Conservation (phyloP, 2,329 filamentous ascomycete species). For the Colletotrichum orchidophilum region DNA sequence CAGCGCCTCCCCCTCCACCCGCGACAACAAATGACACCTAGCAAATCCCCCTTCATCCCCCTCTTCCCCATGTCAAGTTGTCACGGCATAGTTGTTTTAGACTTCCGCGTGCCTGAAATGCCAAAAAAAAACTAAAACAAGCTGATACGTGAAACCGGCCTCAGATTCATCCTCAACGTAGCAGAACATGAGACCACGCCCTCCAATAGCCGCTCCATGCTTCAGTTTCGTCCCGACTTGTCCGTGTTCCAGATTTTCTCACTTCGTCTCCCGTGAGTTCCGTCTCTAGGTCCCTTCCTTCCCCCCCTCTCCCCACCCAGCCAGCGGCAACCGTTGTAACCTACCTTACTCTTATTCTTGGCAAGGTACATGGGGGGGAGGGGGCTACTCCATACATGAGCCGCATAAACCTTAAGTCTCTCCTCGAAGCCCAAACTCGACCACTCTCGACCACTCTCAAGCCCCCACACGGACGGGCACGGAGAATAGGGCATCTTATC, state of each 20-base stretch:
- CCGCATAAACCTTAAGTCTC: constrained; percentile 4
- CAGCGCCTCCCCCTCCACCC: no score
- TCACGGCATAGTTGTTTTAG: not conserved
- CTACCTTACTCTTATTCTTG: no score
- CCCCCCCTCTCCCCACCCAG: not conserved
- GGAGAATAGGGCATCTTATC: not conserved
- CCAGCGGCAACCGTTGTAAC: not conserved
- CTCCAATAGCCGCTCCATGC: not conserved
- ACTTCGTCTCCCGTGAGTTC: not conserved
- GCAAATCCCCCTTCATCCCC: not conserved
- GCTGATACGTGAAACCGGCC: not conserved
- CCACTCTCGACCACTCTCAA: not conserved
- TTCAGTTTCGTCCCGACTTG: not conserved
- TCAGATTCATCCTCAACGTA: not conserved
- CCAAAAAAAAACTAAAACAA: not conserved
- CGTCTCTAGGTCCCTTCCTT: not conserved
- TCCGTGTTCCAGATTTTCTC: not conserved
- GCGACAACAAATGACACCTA: not conserved
- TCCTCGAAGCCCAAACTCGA: not conserved
- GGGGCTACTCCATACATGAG: not conserved
- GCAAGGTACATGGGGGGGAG: no score
- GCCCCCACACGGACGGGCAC: not conserved
- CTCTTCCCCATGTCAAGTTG: not conserved
- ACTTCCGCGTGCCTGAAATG: not conserved
- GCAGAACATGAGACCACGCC: not conserved